These are phyloP conservation scores for Claviceps sp. DNA, from an alignment of 2,329 filamentous ascomycete genomes.

Conservation along the genomic window DNA sequence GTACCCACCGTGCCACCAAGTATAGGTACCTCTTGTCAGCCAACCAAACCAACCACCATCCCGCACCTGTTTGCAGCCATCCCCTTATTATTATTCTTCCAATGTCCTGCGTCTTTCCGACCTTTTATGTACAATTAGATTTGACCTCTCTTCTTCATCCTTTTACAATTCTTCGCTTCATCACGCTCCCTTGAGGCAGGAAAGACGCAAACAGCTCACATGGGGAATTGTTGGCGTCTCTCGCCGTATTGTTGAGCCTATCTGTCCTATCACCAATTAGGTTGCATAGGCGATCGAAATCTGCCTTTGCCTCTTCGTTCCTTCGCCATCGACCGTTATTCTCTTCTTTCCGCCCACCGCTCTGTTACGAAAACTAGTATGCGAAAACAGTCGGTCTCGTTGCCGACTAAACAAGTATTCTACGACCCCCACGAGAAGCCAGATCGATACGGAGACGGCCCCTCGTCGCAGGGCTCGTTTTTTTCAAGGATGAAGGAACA, in stretches of 20 bases:
- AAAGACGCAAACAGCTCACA: not conserved
- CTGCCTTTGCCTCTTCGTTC: not conserved
- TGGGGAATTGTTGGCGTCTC: slow-evolving; percentile 11
- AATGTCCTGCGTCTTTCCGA: not conserved
- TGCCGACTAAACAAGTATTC: slow-evolving; percentile 44
- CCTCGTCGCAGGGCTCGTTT: slow-evolving; percentile 30
- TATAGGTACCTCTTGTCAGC: not conserved
- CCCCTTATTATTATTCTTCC: not conserved
- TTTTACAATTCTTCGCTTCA: not conserved
- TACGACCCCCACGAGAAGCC: slow-evolving; percentile 54
- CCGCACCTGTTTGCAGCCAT: not conserved
- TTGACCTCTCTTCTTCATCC: not conserved
- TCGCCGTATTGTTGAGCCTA: slow-evolving; percentile 12
- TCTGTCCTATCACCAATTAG: not conserved
- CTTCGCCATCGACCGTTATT: slow-evolving; percentile 4
- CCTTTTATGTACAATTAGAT: not conserved
- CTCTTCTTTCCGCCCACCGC: not conserved
- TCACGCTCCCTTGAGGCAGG: not conserved
- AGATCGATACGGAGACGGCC: slow-evolving; percentile 41
- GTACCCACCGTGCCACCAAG: not conserved
- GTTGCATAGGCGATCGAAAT: not conserved
- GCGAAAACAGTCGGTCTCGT: slow-evolving; percentile 52
- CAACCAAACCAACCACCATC: not conserved
- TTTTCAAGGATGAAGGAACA: slow-evolving; percentile 43
- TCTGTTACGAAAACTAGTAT: slow-evolving; percentile 24